Evolutionary conservation across 1,284 basidiomycete species (phyloP).

Genomic region (Cryptococcus amylolentus): DNA sequence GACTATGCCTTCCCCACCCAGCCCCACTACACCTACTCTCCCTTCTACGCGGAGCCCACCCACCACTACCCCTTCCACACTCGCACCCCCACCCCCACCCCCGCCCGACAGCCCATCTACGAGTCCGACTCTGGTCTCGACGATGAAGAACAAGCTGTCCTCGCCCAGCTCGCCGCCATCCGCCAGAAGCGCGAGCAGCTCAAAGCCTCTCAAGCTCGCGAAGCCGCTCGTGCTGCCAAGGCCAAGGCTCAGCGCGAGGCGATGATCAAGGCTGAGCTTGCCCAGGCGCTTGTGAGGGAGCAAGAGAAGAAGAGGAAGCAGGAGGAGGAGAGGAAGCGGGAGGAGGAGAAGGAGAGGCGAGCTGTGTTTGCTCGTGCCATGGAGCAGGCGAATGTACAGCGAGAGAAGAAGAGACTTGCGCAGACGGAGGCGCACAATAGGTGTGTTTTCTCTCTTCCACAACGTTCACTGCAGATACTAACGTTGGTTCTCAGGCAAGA

Average conservation of each 20-base stretch:
- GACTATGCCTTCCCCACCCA: not conserved
- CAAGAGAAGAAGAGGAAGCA: not conserved
- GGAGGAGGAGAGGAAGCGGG: conserved; percentile 57
- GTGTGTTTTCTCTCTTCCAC: conserved; percentile 7
- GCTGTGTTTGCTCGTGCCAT: conserved; percentile 49
- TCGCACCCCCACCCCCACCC: not conserved
- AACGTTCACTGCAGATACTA: not conserved
- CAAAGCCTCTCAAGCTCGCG: conserved; percentile 24
- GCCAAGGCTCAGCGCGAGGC: conserved; percentile 16
- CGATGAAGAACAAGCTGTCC: conserved; percentile 29
- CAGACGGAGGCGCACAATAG: conserved; percentile 10
- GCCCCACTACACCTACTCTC: not conserved
- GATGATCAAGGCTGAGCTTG: conserved; percentile 4
- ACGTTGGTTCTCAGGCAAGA: not conserved
- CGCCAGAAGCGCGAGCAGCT: conserved; percentile 37
- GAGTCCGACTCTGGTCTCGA: not conserved
- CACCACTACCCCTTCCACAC: not conserved
- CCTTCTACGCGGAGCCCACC: not conserved
- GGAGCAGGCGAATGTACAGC: conserved; percentile 68
- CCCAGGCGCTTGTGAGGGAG: not conserved
- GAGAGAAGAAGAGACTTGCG: conserved; percentile 62
- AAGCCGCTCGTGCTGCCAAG: conserved; percentile 8
- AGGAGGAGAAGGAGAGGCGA: conserved; percentile 66
- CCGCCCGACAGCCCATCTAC: not conserved
- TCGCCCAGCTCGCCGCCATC: conserved; percentile 39